Percentiles rank a stretch among this genome's conserved stretches.
Conservation (phyloP, 108 stramenopile species). For the Nitzschia sp. region DNA sequence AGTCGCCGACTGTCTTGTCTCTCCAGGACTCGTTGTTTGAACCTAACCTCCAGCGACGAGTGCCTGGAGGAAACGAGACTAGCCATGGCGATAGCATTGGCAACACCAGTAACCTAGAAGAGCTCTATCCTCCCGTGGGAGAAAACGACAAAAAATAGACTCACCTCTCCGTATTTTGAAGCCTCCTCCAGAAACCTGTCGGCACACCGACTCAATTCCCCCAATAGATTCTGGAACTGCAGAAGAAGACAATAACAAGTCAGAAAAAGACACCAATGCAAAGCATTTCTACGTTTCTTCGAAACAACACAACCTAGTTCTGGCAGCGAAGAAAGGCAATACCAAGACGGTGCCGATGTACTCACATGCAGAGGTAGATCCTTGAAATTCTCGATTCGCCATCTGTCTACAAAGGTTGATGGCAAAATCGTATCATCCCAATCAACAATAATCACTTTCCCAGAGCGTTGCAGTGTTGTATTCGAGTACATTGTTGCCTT, state of each 20-base stretch:
- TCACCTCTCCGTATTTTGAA: slow-evolving; percentile 80
- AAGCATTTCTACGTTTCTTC: not conserved
- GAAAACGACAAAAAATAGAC: slow-evolving; percentile 10
- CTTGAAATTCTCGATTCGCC: slow-evolving; percentile 55
- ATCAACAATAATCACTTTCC: slow-evolving; percentile 80
- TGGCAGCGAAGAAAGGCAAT: not conserved
- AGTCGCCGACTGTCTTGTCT: no score
- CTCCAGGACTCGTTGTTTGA: no score
- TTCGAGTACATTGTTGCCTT: slow-evolving; percentile 1
- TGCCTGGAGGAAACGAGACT: no score
- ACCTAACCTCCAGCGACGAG: no score
- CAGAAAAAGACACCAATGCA: slow-evolving; percentile 1
- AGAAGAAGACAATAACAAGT: slow-evolving; percentile 10
- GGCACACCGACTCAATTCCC: slow-evolving; percentile 66
- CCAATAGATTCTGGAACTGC: slow-evolving; percentile 71
- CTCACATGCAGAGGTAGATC: slow-evolving; percentile 74
- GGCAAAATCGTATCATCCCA: slow-evolving; percentile 93
- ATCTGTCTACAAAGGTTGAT: slow-evolving; percentile 81
- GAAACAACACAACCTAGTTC: not conserved
- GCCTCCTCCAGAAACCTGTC: slow-evolving; percentile 74
- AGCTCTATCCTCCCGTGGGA: not conserved
- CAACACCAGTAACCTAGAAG: not conserved
- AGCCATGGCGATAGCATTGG: no score
- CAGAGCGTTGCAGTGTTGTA: not conserved
- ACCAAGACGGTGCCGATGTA: slow-evolving; percentile 2